A percentile compares a stretch with the other conserved stretches of the same genome.
Evolutionary conservation across 805 yeast species (phyloP).

Genomic region (Schizosaccharomyces octosporus): DNA sequence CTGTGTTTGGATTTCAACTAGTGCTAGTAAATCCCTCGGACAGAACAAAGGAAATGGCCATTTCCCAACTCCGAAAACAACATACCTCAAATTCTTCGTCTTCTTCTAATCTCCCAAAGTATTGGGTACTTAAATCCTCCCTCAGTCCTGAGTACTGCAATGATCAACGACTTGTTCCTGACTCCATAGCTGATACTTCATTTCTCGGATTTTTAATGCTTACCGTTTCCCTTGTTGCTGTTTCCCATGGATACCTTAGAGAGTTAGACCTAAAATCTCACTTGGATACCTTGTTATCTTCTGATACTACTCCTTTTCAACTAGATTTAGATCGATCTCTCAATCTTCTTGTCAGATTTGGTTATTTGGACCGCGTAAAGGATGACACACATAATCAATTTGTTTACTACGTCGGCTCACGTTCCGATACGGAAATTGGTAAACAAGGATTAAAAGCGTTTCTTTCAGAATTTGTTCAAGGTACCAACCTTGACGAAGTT

Average conservation of each 20-base stretch:
- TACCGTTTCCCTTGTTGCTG: background rate
- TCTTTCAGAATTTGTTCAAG: background rate
- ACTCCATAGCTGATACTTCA: background rate
- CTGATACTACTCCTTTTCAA: background rate
- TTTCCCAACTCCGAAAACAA: background rate
- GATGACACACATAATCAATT: background rate
- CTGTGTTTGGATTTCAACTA: background rate
- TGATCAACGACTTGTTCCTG: background rate
- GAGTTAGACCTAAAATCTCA: background rate
- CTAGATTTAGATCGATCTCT: background rate
- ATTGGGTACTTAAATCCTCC: background rate
- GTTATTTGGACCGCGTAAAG: background rate
- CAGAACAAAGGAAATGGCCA: background rate
- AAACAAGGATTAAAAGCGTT: background rate
- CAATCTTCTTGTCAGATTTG: background rate
- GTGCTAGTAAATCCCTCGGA: background rate
- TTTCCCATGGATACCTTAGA: background rate
- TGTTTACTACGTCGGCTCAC: background rate
- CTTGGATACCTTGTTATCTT: background rate
- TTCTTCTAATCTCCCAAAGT: background rate
- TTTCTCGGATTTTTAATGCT: background rate
- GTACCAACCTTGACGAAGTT: background rate
- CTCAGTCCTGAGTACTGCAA: background rate
- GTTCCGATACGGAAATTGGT: background rate
- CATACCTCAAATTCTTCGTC: background rate